Evolutionary conservation across 1,139 yeast species (phyloP).

Genomic region (Martiniozyma asiatica): DNA sequence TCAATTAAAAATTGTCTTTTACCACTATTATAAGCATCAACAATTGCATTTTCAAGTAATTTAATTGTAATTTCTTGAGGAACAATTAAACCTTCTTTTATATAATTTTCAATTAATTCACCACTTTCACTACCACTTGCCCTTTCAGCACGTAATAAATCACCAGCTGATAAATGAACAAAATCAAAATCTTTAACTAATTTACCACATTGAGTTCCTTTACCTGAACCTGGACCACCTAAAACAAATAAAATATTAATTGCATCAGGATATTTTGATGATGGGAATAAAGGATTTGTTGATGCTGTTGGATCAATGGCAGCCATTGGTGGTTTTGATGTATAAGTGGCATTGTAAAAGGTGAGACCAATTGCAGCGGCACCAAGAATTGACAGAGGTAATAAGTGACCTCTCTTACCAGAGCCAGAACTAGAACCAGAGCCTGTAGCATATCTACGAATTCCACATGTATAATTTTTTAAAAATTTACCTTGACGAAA

Average conservation of each 20-base stretch:
- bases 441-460: background rate
- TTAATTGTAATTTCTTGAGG: constrained; percentile 94
- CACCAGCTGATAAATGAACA: constrained; percentile 90
- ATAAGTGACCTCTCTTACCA: constrained; percentile 13
- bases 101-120: constrained; percentile 68
- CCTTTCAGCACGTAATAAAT: constrained; percentile 86
- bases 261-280: no score
- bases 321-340: constrained; percentile 21
- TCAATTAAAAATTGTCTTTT: constrained; percentile 64
- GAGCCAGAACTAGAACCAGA: constrained; percentile 3
- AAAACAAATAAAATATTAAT: constrained; percentile 78
- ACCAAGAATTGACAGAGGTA: constrained; percentile 19
- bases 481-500: constrained; percentile 5
- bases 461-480: constrained; percentile 1
- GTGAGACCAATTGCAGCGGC: constrained; percentile 19
- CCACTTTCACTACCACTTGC: constrained; percentile 79
- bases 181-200: constrained; percentile 72
- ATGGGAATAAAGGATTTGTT: constrained; percentile 7
- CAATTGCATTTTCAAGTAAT: constrained; percentile 68
- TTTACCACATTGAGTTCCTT: constrained; percentile 90
- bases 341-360: constrained; percentile 17
- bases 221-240: constrained; percentile 90
- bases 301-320: constrained; percentile 19
- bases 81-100: constrained; percentile 81
- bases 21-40: constrained; percentile 40